These are phyloP conservation scores for Coprinopsis marcescibilis DNA, from an alignment of 768 basidiomycete genomes.

Conservation along the genomic window DNA sequence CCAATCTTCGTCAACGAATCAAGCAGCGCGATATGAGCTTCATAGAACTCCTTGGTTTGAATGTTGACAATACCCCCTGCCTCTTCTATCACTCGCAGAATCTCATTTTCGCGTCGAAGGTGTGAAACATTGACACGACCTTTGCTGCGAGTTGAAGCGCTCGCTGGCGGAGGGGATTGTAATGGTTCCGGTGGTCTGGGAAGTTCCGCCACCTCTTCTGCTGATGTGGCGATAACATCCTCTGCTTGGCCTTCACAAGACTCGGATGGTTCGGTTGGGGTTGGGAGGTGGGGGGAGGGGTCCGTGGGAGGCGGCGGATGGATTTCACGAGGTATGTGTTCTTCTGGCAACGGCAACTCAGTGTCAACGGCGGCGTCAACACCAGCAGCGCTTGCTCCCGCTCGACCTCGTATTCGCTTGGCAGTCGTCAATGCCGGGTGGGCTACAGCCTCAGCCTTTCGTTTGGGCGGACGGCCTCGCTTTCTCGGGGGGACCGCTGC, in stretches of 20 bases:
- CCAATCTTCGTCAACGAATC: slow-evolving; percentile 50
- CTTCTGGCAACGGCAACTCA: no score
- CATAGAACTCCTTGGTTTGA: slow-evolving; percentile 63
- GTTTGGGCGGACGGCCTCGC: slow-evolving; percentile 30
- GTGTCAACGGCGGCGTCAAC: no score
- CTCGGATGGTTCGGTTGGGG: no score
- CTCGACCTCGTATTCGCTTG: not conserved
- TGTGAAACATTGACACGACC: slow-evolving; percentile 66
- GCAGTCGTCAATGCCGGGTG: not conserved
- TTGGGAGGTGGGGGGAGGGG: no score
- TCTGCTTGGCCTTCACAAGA: no score
- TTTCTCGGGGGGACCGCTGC: slow-evolving; percentile 22
- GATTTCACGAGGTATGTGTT: no score
- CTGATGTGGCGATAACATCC: no score
- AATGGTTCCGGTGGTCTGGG: no score
- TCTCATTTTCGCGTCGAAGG: slow-evolving; percentile 75
- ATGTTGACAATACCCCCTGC: slow-evolving; percentile 64
- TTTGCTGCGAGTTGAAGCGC: slow-evolving; percentile 6
- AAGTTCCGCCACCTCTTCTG: no score
- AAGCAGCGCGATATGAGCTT: slow-evolving; percentile 60
- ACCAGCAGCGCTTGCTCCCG: no score
- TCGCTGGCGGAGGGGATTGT: not conserved
- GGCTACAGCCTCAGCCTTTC: slow-evolving; percentile 6
- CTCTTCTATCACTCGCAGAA: slow-evolving; percentile 58
- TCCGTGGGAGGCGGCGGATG: no score